Percentiles rank a stretch among this genome's conserved stretches.
These are phyloP conservation scores for Podospora pseudopauciseta DNA, from an alignment of 495 filamentous ascomycete species.

Conservation along the genomic window DNA sequence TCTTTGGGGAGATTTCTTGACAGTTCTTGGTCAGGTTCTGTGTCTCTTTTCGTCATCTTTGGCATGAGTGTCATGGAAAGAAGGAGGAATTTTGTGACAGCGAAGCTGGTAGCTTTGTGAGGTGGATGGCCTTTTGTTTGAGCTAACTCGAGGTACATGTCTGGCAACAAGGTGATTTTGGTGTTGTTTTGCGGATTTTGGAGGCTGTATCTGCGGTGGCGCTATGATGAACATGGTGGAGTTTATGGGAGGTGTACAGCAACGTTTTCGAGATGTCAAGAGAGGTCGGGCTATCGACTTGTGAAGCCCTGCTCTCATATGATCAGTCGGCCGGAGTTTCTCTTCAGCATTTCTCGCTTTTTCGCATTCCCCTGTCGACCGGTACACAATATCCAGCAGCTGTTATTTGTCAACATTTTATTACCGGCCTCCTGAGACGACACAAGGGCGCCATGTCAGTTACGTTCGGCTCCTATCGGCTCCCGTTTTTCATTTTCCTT, in stretches of 20 bases:
- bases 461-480: not conserved
- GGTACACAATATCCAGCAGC: not conserved
- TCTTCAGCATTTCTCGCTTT: not conserved
- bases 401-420: not conserved
- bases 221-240: not conserved
- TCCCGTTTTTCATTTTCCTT: not conserved
- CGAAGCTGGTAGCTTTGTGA: not conserved
- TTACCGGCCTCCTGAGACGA: not conserved
- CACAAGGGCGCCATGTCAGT: not conserved
- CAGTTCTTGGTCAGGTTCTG: constrained; percentile 11
- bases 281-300: not conserved
- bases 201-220: not conserved
- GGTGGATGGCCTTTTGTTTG: constrained; percentile 3
- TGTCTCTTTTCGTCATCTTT: constrained; percentile 1
- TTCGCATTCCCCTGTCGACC: not conserved
- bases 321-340: not conserved
- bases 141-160: not conserved
- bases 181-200: not conserved
- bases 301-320: not conserved
- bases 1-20: constrained; percentile 9
- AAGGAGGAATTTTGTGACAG: not conserved
- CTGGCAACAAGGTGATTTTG: not conserved
- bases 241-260: not conserved
- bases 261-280: not conserved
- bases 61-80: not conserved